Percentiles rank a stretch among this genome's conserved stretches.
phyloP scores from a whole-genome alignment of 2,329 filamentous ascomycete species.

The Fusarium graminum region DNA sequence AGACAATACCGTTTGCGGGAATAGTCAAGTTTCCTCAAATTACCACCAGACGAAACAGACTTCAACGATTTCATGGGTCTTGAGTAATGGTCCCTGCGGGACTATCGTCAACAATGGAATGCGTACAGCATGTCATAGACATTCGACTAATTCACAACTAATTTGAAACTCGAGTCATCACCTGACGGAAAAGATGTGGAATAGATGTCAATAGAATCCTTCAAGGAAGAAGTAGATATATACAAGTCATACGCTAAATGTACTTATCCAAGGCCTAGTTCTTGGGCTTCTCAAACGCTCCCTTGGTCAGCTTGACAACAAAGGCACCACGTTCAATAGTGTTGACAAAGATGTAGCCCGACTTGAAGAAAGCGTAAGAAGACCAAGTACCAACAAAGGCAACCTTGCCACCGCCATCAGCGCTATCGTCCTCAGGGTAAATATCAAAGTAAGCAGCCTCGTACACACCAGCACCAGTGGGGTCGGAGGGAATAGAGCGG shows the following conservation, averaged over 20 bases:
- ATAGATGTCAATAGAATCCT: too few species aligned
- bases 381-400: constrained; percentile 62
- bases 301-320: constrained; percentile 56
- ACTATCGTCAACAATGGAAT: too few species aligned
- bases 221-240: neutral
- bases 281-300: constrained; percentile 23
- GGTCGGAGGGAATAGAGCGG: constrained; percentile 55
- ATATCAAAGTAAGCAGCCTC: constrained; percentile 65
- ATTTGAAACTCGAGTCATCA: too few species aligned
- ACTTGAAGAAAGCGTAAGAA: constrained; percentile 63
- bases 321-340: constrained; percentile 66
- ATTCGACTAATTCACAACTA: too few species aligned
- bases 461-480: constrained; percentile 60
- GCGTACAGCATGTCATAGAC: too few species aligned
- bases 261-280: neutral
- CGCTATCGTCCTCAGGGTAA: constrained; percentile 63
- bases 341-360: constrained; percentile 64
- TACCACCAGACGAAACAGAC: too few species aligned
- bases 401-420: constrained; percentile 55
- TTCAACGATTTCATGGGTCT: too few species aligned
- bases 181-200: too few species aligned
- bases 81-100: too few species aligned
- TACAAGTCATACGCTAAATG: neutral
- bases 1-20: too few species aligned
- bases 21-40: too few species aligned